Conservation (phyloP, 2,329 filamentous ascomycete genomes). For the Penicillium sp. region DNA sequence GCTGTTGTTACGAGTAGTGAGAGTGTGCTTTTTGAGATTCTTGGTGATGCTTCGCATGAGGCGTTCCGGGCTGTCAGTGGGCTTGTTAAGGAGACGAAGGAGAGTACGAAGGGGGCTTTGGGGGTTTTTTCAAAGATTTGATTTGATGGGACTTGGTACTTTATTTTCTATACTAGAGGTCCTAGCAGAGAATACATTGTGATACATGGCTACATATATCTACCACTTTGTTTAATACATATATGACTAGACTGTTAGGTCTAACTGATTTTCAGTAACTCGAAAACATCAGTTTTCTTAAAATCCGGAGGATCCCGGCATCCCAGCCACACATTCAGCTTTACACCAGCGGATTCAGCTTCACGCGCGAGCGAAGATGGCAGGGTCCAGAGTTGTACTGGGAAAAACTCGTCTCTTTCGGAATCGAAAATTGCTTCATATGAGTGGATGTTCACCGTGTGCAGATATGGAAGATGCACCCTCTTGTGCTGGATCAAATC, state of each 20-base stretch:
- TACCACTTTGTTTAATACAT: too few species aligned
- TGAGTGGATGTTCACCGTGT: slow-evolving; percentile 5
- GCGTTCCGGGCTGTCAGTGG: slow-evolving; percentile 71
- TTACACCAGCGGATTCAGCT: slow-evolving; percentile 3
- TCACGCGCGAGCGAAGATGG: slow-evolving; percentile 2
- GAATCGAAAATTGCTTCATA: not conserved
- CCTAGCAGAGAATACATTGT: not conserved
- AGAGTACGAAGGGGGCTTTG: slow-evolving; percentile 68
- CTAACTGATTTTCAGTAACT: slow-evolving; percentile 1
- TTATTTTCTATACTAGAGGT: not conserved
- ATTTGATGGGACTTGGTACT: not conserved
- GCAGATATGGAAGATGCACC: slow-evolving; percentile 1
- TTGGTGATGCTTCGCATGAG: slow-evolving; percentile 74
- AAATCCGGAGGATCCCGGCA: not conserved
- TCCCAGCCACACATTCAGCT: slow-evolving; percentile 8
- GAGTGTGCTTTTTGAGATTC: slow-evolving; percentile 82
- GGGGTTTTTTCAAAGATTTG: slow-evolving; percentile 64
- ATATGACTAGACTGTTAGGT: not conserved
- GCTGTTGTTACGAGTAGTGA: slow-evolving; percentile 82
- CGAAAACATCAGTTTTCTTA: not conserved
- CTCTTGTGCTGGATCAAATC: slow-evolving; percentile 11
- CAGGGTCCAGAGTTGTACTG: not conserved
- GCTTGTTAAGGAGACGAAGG: slow-evolving; percentile 74
- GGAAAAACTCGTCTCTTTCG: not conserved
- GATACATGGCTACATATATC: not conserved